Conservation (phyloP, 225 moss, liverwort and hornwort genomes). For the Polytrichum commune region DNA sequence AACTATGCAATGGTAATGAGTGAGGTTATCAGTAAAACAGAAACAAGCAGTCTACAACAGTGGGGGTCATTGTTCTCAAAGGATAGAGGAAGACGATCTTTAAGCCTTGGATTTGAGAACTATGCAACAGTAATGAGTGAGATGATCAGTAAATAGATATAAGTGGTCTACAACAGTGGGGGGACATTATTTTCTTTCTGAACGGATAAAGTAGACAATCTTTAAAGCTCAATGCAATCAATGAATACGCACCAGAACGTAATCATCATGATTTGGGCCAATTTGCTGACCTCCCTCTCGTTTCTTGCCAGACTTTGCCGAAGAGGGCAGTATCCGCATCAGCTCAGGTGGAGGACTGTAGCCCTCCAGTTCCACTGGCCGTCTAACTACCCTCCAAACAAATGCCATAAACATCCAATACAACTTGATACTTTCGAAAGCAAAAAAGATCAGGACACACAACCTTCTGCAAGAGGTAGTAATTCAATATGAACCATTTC, state of each 20-base stretch:
- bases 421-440: background rate
- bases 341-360: constrained; percentile 77
- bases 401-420: constrained; percentile 4
- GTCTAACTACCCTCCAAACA: constrained; percentile 61
- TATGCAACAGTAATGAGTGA: no score
- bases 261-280: constrained; percentile 86
- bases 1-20: no score
- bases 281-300: constrained; percentile 63
- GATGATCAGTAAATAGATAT: no score
- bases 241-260: constrained; percentile 47
- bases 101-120: no score
- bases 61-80: background rate
- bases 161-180: no score
- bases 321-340: constrained; percentile 66
- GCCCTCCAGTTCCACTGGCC: constrained; percentile 61
- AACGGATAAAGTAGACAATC: background rate
- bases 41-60: background rate
- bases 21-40: background rate
- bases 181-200: background rate
- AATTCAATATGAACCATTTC: background rate
- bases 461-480: background rate
- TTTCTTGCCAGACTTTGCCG: constrained; percentile 48
- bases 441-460: background rate
- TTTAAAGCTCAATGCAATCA: background rate
- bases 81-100: no score